Percentiles rank a stretch among this genome's conserved stretches.
Evolutionary conservation across 306 rosid species (phyloP).

Genomic region (Prinsepia uniflora): DNA sequence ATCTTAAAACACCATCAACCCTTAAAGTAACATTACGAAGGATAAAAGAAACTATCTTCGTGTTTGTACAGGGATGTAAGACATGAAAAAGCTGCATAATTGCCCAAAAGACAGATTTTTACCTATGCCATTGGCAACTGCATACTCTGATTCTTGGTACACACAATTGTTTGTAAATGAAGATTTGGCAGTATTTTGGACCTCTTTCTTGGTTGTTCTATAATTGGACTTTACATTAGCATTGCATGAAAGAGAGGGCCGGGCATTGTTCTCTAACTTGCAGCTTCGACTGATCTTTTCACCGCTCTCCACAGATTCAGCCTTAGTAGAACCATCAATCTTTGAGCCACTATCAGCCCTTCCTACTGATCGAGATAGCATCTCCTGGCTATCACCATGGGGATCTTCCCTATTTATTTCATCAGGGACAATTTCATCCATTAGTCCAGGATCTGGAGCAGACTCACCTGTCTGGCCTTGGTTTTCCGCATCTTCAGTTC

Average conservation of each 20-base stretch:
- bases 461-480: conserved; percentile 99
- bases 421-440: conserved; percentile 90
- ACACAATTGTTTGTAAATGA: conserved; percentile 52
- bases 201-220: conserved; percentile 57
- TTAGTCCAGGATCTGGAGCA: conserved; percentile 78
- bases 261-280: conserved; percentile 60
- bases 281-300: conserved; percentile 75
- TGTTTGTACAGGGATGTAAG: not conserved
- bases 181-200: conserved; percentile 67
- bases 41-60: not conserved
- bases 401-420: conserved; percentile 84
- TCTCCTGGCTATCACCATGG: conserved; percentile 94
- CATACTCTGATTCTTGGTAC: conserved; percentile 52
- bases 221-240: conserved; percentile 54
- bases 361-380: conserved; percentile 80
- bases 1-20: not conserved
- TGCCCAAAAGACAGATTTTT: conserved; percentile 22
- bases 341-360: conserved; percentile 97
- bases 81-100: not conserved
- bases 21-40: not conserved
- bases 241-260: conserved; percentile 75
- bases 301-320: conserved; percentile 96
- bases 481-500: conserved; percentile 86
- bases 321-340: conserved; percentile 86
- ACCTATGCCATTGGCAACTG: conserved; percentile 60